Evolutionary conservation across 257 asterid genomes (phyloP).

Genomic region (Solanum chiquidenum): DNA sequence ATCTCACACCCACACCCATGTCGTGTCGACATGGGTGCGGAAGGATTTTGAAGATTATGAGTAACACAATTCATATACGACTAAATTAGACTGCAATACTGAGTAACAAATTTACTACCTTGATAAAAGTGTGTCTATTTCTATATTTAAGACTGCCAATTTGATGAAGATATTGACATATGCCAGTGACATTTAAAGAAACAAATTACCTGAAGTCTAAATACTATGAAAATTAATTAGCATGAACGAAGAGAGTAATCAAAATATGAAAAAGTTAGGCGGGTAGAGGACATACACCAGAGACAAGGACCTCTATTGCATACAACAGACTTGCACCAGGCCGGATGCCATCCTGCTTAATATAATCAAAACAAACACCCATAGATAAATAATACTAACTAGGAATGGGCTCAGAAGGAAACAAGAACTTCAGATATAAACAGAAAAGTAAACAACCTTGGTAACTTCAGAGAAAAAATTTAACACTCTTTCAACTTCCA

Average conservation of each 20-base stretch:
- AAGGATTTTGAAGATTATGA: neutral
- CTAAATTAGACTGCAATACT: neutral
- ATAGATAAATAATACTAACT: neutral
- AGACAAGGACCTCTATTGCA: constrained; percentile 91
- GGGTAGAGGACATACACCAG: constrained; percentile 56
- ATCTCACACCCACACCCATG: neutral
- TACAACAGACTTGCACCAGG: constrained; percentile 88
- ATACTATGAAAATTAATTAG: neutral
- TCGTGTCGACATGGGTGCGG: neutral
- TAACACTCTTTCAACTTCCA: constrained; percentile 86
- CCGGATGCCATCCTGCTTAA: constrained; percentile 69
- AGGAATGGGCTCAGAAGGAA: neutral
- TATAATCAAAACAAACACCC: constrained; percentile 16
- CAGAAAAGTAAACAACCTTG: constrained; percentile 39
- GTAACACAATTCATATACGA: neutral
- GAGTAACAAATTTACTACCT: neutral
- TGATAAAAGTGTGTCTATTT: neutral
- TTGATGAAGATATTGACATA: neutral
- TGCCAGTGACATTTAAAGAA: neutral
- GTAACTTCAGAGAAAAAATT: constrained; percentile 67
- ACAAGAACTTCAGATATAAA: neutral
- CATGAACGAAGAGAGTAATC: neutral
- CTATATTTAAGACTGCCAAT: neutral
- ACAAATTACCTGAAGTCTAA: neutral
- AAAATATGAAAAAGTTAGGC: neutral